Evolutionary conservation across 2,329 filamentous ascomycete species (phyloP).

Genomic region (Cryphonectria parasitica): DNA sequence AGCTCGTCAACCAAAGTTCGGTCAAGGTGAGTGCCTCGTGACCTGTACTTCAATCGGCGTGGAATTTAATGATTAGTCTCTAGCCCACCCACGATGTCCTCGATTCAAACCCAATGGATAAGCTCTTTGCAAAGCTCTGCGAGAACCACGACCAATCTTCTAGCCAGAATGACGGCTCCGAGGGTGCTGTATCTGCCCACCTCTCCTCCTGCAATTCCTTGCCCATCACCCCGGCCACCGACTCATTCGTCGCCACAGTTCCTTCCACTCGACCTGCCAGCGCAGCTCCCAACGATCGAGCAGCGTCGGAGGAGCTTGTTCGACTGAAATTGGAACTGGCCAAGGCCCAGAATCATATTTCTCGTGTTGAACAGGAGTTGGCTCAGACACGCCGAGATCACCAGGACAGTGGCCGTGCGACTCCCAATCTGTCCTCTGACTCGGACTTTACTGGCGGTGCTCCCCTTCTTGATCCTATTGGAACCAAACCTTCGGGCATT

Average conservation of each 20-base stretch:
- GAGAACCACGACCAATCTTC: constrained; percentile 44
- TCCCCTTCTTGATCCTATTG: constrained; percentile 32
- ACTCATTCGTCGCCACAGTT: constrained; percentile 51
- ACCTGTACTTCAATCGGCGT: constrained; percentile 1
- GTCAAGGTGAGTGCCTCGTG: constrained; percentile 51
- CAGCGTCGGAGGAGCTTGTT: constrained; percentile 62
- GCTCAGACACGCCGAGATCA: constrained; percentile 65
- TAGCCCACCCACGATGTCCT: constrained; percentile 51
- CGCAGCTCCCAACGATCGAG: constrained; percentile 49
- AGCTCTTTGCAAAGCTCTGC: constrained; percentile 62
- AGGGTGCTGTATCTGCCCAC: constrained; percentile 60
- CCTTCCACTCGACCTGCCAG: constrained; percentile 59
- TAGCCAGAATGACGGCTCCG: constrained; percentile 67
- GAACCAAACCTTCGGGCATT: constrained; percentile 34
- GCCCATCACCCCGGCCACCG: constrained; percentile 65
- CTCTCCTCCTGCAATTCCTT: constrained; percentile 61
- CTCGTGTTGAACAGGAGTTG: constrained; percentile 72
- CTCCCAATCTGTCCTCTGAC: constrained; percentile 50
- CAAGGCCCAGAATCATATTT: constrained; percentile 71
- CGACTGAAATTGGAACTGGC: constrained; percentile 73
- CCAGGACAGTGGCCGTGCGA: constrained; percentile 59
- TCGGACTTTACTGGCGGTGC: constrained; percentile 37
- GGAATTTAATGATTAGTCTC: constrained; percentile 26
- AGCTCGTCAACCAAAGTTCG: constrained; percentile 57
- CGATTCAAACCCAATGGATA: constrained; percentile 66